A percentile compares a stretch with the other conserved stretches of the same genome.
Conservation (phyloP, 106 monocot species). For the Dendrobium officinale region DNA sequence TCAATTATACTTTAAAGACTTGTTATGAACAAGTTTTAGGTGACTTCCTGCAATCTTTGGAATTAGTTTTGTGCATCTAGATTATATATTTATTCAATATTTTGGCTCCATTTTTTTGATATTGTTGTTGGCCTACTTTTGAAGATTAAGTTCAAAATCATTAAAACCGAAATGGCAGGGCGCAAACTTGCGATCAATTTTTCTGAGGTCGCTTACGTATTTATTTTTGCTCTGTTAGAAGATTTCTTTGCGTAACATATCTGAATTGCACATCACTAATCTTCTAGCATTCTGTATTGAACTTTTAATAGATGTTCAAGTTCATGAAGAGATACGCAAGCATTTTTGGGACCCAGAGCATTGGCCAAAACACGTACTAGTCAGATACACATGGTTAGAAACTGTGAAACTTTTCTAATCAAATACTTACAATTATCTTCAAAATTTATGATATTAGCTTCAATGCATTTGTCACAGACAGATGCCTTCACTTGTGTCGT, state of each 20-base stretch:
- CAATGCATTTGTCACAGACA: not conserved
- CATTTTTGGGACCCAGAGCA: constrained; percentile 73
- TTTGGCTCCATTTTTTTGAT: not conserved
- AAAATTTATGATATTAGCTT: not conserved
- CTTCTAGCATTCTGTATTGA: constrained; percentile 5
- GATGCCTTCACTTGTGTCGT: not conserved
- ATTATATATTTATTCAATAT: not conserved
- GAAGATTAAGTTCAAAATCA: not conserved
- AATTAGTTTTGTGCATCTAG: not conserved
- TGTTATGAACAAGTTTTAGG: not conserved
- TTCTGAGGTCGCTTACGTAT: not conserved
- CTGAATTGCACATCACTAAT: not conserved
- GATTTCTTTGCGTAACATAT: not conserved
- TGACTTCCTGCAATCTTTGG: too few species aligned
- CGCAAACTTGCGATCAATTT: too few species aligned
- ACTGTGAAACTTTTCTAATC: not conserved
- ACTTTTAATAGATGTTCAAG: constrained; percentile 64
- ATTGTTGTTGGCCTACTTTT: not conserved
- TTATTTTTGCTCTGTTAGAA: not conserved
- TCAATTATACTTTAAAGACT: not conserved
- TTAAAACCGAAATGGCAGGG: not conserved
- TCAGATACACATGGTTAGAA: constrained; percentile 95
- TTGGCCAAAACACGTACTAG: constrained; percentile 91
- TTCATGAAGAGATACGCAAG: constrained; percentile 68
- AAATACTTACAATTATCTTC: not conserved